These are phyloP conservation scores for Scleromitrula shiraiana DNA, from an alignment of 2,329 filamentous ascomycete species.

Conservation along the genomic window DNA sequence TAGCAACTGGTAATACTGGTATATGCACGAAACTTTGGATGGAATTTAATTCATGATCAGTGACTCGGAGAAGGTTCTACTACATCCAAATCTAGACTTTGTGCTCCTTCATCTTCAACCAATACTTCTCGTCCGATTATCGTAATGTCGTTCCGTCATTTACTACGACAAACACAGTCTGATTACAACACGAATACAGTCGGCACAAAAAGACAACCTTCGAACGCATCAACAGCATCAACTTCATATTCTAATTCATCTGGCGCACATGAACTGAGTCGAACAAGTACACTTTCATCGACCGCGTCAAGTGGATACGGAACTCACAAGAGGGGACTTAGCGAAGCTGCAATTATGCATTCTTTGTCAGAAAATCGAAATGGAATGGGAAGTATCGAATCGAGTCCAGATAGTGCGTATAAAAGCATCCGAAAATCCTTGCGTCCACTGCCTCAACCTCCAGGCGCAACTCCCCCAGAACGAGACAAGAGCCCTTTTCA, in stretches of 20 bases:
- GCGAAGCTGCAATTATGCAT: conserved; percentile 56
- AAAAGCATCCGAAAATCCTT: conserved; percentile 68
- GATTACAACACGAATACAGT: conserved; percentile 32
- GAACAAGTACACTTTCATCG: conserved; percentile 65
- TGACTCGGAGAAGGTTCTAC: neutral
- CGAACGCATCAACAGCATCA: conserved; percentile 63
- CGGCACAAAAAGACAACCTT: conserved; percentile 49
- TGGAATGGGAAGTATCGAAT: conserved; percentile 32
- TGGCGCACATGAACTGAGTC: conserved; percentile 46
- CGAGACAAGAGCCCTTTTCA: conserved; percentile 25
- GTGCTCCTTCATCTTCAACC: neutral
- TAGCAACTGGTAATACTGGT: no score
- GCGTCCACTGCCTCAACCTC: conserved; percentile 62
- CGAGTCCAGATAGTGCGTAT: conserved; percentile 57
- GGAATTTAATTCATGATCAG: neutral
- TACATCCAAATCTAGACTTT: no score
- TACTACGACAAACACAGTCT: conserved; percentile 49
- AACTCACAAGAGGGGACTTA: conserved; percentile 67
- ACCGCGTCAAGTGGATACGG: conserved; percentile 54
- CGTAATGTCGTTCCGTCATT: conserved; percentile 51
- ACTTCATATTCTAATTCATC: conserved; percentile 53
- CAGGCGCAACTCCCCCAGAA: conserved; percentile 39
- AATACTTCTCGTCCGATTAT: conserved; percentile 6
- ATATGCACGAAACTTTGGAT: neutral
- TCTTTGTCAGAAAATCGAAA: conserved; percentile 40